A percentile compares a stretch with the other conserved stretches of the same genome.
Evolutionary conservation across 257 asterid species (phyloP).

Genomic region (Nicotiana undulata): DNA sequence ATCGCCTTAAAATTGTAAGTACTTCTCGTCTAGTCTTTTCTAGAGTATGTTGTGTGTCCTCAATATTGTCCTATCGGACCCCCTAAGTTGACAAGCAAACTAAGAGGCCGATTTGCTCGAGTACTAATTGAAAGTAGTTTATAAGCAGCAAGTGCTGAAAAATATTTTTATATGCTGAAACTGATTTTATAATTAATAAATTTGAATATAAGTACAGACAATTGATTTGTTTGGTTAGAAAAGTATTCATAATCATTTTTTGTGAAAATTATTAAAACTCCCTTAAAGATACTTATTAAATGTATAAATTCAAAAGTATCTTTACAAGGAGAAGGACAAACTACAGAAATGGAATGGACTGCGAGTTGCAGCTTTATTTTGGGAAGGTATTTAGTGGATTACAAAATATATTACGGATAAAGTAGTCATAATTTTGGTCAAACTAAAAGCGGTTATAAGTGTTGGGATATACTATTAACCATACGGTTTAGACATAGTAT

Average conservation of each 20-base stretch:
- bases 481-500: too few relatives aligned
- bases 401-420: neutral
- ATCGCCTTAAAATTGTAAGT: constrained; percentile 29
- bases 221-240: neutral
- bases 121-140: too few relatives aligned
- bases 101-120: too few relatives aligned
- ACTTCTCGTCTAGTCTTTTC: neutral
- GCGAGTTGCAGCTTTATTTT: neutral
- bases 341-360: constrained; percentile 15
- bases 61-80: neutral
- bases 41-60: neutral
- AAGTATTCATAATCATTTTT: neutral
- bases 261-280: neutral
- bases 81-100: neutral
- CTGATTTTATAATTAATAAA: too few relatives aligned
- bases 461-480: too few relatives aligned
- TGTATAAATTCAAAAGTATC: neutral
- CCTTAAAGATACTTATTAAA: neutral
- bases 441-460: neutral
- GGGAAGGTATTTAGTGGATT: neutral
- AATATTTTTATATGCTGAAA: too few relatives aligned
- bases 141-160: too few relatives aligned
- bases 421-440: neutral
- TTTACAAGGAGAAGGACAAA: neutral
- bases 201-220: neutral